Conservation (phyloP, 208 protist genomes). For the Tritrichomonas musculus region DNA sequence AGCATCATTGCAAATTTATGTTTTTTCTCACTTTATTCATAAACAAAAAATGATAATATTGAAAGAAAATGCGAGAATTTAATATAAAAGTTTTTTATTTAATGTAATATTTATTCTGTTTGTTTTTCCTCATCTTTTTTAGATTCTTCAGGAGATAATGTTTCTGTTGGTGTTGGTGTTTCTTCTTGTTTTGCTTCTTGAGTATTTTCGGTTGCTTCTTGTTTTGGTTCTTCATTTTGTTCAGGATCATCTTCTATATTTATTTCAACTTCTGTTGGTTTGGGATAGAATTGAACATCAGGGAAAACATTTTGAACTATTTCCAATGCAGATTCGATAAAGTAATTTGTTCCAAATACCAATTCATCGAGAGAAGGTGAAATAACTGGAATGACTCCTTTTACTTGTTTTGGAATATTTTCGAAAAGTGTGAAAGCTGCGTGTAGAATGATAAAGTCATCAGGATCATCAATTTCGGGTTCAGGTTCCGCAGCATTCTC, state of each 20-base stretch:
- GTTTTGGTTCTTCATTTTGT: too few species aligned
- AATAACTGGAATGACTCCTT: background rate
- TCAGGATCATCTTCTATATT: background rate
- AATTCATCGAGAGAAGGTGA: background rate
- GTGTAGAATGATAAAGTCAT: background rate
- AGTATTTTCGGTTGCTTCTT: too few species aligned
- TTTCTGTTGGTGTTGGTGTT: too few species aligned
- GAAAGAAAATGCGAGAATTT: too few species aligned
- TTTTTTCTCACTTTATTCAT: too few species aligned
- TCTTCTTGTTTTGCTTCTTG: too few species aligned
- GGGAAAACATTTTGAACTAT: background rate
- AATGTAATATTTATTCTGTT: too few species aligned
- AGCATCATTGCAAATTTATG: too few species aligned
- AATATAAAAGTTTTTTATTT: too few species aligned
- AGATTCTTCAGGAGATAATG: too few species aligned
- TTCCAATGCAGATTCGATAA: background rate
- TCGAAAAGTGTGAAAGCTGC: background rate
- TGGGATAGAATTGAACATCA: background rate
- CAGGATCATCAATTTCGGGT: background rate
- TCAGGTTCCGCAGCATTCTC: background rate
- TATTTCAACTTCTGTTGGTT: conserved; percentile 6
- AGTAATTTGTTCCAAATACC: background rate
- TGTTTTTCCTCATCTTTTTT: too few species aligned
- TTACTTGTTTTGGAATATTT: background rate
- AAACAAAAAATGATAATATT: too few species aligned